Evolutionary conservation across 2,329 filamentous ascomycete genomes (phyloP).

Genomic region (Pestalotiopsis sp.): DNA sequence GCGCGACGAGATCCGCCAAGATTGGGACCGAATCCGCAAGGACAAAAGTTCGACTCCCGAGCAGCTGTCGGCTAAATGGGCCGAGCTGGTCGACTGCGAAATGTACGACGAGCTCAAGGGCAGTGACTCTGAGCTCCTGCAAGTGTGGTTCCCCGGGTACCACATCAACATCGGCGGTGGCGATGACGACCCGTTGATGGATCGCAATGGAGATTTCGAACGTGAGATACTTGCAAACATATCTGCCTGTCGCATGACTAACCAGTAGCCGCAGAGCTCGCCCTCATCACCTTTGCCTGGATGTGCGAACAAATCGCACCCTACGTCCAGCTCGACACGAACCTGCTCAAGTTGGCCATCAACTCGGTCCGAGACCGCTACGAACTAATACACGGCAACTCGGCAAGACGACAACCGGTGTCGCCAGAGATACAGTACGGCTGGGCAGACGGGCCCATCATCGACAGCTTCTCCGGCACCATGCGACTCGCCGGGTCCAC

Average conservation of each 20-base stretch:
- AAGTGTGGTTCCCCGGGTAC: slow-evolving; percentile 58
- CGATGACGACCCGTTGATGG: slow-evolving; percentile 28
- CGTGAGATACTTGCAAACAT: slow-evolving; percentile 7
- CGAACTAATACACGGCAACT: slow-evolving; percentile 4
- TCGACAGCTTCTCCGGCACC: slow-evolving; percentile 14
- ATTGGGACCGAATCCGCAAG: background rate
- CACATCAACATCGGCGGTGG: slow-evolving; percentile 56
- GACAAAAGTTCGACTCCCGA: background rate
- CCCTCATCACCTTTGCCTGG: slow-evolving; percentile 19
- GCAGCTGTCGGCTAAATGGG: slow-evolving; percentile 7
- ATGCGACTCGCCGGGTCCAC: slow-evolving; percentile 13
- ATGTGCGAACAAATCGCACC: slow-evolving; percentile 19
- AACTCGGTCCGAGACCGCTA: slow-evolving; percentile 14
- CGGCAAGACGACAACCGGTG: background rate
- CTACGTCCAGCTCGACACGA: slow-evolving; percentile 15
- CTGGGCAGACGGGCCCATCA: slow-evolving; percentile 19
- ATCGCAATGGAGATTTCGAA: slow-evolving; percentile 17
- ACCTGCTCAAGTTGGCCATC: slow-evolving; percentile 1
- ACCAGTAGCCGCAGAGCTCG: slow-evolving; percentile 14
- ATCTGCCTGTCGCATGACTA: background rate
- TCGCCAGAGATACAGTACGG: slow-evolving; percentile 15
- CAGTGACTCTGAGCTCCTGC: slow-evolving; percentile 37
- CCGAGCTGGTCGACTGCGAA: slow-evolving; percentile 16
- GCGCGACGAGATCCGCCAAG: background rate
- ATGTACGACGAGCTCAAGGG: slow-evolving; percentile 16